Base-by-base conservation (phyloP, 2,329 filamentous ascomycete genomes). In the Alternaria ethzedia region DNA sequence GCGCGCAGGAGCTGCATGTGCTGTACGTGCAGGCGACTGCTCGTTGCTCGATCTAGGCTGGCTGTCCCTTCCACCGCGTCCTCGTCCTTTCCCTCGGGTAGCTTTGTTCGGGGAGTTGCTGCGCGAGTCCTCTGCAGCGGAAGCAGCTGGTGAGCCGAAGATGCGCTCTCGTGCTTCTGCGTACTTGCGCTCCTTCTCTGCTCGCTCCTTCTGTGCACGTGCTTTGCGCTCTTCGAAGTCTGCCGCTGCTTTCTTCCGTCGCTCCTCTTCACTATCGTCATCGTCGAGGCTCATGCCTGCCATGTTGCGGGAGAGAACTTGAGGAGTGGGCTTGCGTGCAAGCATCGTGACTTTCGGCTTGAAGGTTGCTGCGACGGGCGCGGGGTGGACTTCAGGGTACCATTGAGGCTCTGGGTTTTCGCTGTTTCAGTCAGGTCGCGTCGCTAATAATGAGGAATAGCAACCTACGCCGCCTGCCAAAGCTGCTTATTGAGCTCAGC, bases 101-200 rank as follows among this genome's bases (percentile, higher is more conserved):
- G 72, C 57, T 59, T 75, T 76, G 64, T 65, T 75, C 2, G 77
- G 76, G 36, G 78, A 79, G 17, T 78, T 76, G 26, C 75, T 77
- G 50, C 75, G 73, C 36, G 76, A 80, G 63, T 70, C 74, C 59
- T 74, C 79, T 28, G 78, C 70, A 6, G 80, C 67, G 6, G 78
- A 74, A 17, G 80, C 66, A 12, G 73, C 71, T 30, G 79, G 78
- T 21, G 87, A 88, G 20, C 94, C 94, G 79, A 97, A 95, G 59
- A 97, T 90, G 77, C 94, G 91, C 72, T 95, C 93, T 28, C 95
- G 87, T 6, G 90, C 92, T 82, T 97, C 94, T 65, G 96, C 92
- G 78, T 97, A 97, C 64, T 91, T 91, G 60, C 89, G 89, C 82
- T 97, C 92, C 83, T 96, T 97, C 82, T 97, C 94, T 75, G 96